Evolutionary conservation across 2,329 filamentous ascomycete species (phyloP).

Genomic region (Colletotrichum destructivum): DNA sequence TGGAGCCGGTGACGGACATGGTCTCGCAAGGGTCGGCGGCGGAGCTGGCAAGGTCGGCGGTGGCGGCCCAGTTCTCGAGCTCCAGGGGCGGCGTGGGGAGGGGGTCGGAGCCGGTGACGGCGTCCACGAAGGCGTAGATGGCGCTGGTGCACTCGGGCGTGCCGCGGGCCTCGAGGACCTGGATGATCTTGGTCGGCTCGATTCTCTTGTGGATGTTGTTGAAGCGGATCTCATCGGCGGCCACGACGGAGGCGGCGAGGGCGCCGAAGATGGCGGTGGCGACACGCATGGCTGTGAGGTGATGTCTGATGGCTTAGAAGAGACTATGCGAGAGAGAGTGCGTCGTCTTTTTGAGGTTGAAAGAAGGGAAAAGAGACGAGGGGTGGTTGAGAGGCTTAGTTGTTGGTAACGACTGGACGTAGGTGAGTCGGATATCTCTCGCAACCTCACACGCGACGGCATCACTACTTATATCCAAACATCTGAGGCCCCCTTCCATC

Average conservation of each 20-base stretch:
- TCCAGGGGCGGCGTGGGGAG: not conserved
- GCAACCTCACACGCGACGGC: not conserved
- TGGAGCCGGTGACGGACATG: conserved; percentile 4
- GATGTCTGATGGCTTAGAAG: not conserved
- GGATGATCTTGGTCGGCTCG: conserved; percentile 20
- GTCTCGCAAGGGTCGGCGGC: not conserved
- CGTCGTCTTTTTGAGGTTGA: too few relatives aligned
- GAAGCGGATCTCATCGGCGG: not conserved
- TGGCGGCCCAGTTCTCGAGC: not conserved
- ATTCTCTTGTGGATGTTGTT: conserved; percentile 11
- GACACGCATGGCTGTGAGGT: not conserved
- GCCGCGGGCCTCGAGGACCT: not conserved
- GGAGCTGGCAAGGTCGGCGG: not conserved
- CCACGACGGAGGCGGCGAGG: conserved; percentile 2
- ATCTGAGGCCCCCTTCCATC: not conserved
- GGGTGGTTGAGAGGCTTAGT: not conserved
- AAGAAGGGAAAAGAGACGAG: not conserved
- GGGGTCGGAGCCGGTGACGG: conserved; percentile 15
- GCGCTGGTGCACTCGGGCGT: conserved; percentile 16
- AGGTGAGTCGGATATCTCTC: not conserved
- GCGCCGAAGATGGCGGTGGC: conserved; percentile 10
- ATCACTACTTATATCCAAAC: not conserved
- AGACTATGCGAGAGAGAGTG: too few relatives aligned
- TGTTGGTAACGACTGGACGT: not conserved
- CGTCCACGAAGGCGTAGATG: not conserved